A percentile compares a stretch with the other conserved stretches of the same genome.
These are phyloP conservation scores for Colletotrichum sp. DNA, from an alignment of 2,329 filamentous ascomycete species.

Conservation along the genomic window DNA sequence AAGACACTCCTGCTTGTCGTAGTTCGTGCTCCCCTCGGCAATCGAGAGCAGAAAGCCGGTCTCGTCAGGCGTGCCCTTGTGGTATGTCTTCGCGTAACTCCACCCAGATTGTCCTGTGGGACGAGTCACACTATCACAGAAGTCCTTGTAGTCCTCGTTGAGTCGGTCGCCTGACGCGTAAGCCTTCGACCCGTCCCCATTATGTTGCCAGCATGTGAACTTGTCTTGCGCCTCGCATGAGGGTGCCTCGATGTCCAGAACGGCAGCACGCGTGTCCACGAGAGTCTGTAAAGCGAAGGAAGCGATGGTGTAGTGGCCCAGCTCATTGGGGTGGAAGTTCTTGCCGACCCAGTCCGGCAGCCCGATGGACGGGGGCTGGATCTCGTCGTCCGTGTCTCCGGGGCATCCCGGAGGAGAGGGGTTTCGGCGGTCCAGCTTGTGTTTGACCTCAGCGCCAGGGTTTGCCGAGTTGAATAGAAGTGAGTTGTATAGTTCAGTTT, in stretches of 20 bases:
- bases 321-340: slow-evolving; percentile 38
- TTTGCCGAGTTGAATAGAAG: slow-evolving; percentile 25
- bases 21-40: background rate
- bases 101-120: slow-evolving; percentile 20
- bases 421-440: slow-evolving; percentile 28
- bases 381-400: slow-evolving; percentile 10
- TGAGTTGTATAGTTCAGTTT: slow-evolving; percentile 24
- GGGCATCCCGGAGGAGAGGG: slow-evolving; percentile 31
- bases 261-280: background rate
- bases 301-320: slow-evolving; percentile 31
- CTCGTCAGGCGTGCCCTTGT: background rate
- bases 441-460: slow-evolving; percentile 25
- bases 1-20: slow-evolving; percentile 24
- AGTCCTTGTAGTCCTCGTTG: slow-evolving; percentile 30
- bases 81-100: background rate
- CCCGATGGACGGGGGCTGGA: slow-evolving; percentile 23
- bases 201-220: slow-evolving; percentile 31
- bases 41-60: slow-evolving; percentile 15
- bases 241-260: background rate
- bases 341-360: slow-evolving; percentile 34
- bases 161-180: slow-evolving; percentile 26
- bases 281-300: slow-evolving; percentile 26
- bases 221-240: slow-evolving; percentile 11
- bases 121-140: slow-evolving; percentile 27
- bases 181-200: slow-evolving; percentile 21